phyloP scores from a whole-genome alignment of 306 rosid species.

The Alnus rubra region DNA sequence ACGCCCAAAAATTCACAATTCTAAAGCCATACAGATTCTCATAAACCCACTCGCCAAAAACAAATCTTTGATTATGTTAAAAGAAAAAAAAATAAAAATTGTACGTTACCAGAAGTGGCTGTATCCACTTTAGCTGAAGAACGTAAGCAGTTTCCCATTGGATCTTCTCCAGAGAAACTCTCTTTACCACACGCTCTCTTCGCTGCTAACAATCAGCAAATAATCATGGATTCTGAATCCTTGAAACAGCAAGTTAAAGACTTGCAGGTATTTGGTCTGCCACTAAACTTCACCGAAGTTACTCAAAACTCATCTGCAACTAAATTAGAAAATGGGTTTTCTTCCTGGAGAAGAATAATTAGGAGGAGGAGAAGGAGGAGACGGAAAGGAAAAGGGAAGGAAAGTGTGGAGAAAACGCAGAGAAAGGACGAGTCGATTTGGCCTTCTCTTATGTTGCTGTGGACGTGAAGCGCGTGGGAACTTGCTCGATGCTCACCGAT shows the following conservation, averaged over 20 bases:
- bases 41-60: not conserved
- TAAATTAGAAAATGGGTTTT: slow-evolving; percentile 7
- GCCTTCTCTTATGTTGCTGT: not conserved
- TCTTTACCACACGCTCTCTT: not conserved
- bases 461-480: not conserved
- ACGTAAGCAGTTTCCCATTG: slow-evolving; percentile 86
- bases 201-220: not conserved
- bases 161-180: not conserved
- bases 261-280: not conserved
- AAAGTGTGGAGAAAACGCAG: slow-evolving; percentile 21
- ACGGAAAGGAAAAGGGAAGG: not conserved
- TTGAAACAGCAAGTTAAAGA: not conserved
- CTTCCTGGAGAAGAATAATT: not conserved
- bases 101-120: slow-evolving; percentile 56
- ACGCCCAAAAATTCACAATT: not conserved
- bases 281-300: not conserved
- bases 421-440: not conserved
- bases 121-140: slow-evolving; percentile 79
- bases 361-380: not conserved
- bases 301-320: not conserved
- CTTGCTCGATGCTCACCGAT: not conserved
- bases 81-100: not conserved
- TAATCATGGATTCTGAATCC: not conserved
- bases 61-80: not conserved
- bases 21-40: not conserved